Conservation (phyloP, 805 yeast species). For the Saccharomycopsis capsularis region DNA sequence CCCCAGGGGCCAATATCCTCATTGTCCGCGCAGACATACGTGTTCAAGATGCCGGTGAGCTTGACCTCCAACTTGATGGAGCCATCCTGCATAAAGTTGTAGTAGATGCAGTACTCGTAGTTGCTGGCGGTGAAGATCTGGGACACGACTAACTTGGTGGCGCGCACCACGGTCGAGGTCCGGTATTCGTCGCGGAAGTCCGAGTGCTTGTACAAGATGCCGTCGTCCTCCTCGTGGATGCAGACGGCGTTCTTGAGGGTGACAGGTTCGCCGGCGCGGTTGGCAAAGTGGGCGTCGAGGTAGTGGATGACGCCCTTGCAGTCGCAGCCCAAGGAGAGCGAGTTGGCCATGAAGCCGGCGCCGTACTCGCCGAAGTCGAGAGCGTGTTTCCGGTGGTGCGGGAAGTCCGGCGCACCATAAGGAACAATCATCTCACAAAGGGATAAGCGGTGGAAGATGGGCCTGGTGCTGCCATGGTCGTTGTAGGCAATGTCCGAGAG, state of each 20-base stretch:
- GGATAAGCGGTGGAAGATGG: constrained; percentile 73
- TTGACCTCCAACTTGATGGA: constrained; percentile 72
- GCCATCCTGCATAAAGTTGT: constrained; percentile 81
- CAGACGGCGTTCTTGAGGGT: constrained; percentile 73
- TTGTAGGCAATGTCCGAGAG: constrained; percentile 66
- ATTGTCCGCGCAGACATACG: constrained; percentile 54
- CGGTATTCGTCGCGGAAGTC: constrained; percentile 76
- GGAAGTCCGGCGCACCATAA: constrained; percentile 71
- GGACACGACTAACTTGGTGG: constrained; percentile 64
- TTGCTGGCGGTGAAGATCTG: constrained; percentile 85
- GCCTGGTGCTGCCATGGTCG: constrained; percentile 67
- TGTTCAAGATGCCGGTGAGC: constrained; percentile 77
- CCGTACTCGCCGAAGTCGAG: constrained; percentile 85
- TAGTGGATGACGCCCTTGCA: constrained; percentile 83
- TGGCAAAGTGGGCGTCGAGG: constrained; percentile 69
- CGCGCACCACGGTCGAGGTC: constrained; percentile 69
- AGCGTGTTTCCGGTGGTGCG: constrained; percentile 82
- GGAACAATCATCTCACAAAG: constrained; percentile 82
- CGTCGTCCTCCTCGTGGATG: constrained; percentile 83
- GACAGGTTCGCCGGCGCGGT: constrained; percentile 60
- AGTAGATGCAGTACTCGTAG: constrained; percentile 79
- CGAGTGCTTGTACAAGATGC: constrained; percentile 71
- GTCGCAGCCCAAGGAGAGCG: constrained; percentile 72
- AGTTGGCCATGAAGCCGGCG: constrained; percentile 81
- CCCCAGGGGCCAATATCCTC: constrained; percentile 75